A percentile compares a stretch with the other conserved stretches of the same genome.
phyloP scores from a whole-genome alignment of 257 asterid genomes.

The Scutellaria galericulata region DNA sequence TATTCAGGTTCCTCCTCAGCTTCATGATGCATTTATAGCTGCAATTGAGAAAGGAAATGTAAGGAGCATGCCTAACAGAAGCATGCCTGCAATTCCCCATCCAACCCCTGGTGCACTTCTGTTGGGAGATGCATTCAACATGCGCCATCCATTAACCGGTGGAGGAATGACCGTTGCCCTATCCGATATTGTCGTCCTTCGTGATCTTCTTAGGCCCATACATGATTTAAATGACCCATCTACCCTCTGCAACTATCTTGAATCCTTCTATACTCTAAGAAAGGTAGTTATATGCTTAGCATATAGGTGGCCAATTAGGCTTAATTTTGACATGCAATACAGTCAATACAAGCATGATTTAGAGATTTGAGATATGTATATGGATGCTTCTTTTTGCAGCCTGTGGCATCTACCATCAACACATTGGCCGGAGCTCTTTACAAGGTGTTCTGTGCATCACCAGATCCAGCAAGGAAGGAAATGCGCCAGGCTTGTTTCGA shows the following conservation, averaged over 20 bases:
- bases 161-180: conserved; percentile 82
- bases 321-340: too few relatives aligned
- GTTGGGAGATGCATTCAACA: conserved; percentile 75
- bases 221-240: conserved; percentile 48
- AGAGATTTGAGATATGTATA: background rate
- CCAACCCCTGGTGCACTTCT: conserved; percentile 71
- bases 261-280: conserved; percentile 67
- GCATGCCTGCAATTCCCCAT: conserved; percentile 70
- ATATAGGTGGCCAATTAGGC: background rate
- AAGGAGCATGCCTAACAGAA: conserved; percentile 66
- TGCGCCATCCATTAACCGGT: conserved; percentile 78
- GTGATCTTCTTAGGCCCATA: conserved; percentile 63
- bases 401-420: conserved; percentile 83
- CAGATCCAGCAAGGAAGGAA: conserved; percentile 72
- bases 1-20: conserved; percentile 57
- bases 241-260: conserved; percentile 55
- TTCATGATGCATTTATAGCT: conserved; percentile 48
- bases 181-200: conserved; percentile 61
- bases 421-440: conserved; percentile 79
- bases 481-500: conserved; percentile 78
- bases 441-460: conserved; percentile 71
- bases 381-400: conserved; percentile 50
- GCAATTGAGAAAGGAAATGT: conserved; percentile 63
- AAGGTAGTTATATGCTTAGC: conserved; percentile 44
- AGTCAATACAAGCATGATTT: background rate